phyloP scores from a whole-genome alignment of 2,329 filamentous ascomycete species.

The Talaromyces rugulosus region DNA sequence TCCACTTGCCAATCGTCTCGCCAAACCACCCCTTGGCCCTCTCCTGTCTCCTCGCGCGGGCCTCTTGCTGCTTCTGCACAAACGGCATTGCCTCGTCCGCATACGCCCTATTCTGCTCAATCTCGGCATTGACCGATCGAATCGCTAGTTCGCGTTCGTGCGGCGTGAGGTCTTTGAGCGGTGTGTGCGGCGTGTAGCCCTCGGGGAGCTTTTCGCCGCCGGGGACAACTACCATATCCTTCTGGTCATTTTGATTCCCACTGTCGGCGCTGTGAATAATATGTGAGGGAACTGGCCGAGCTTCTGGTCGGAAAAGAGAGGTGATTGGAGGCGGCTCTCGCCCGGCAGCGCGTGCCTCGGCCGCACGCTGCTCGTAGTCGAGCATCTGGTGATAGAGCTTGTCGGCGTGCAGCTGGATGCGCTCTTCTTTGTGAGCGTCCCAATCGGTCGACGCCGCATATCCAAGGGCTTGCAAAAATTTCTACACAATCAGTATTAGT shows the following conservation, averaged over 20 bases:
- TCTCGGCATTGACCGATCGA: constrained; percentile 32
- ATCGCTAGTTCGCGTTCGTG: constrained; percentile 45
- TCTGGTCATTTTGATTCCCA: neutral
- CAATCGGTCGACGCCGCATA: constrained; percentile 69
- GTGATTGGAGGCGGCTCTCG: constrained; percentile 39
- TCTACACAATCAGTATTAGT: constrained; percentile 41
- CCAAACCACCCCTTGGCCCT: constrained; percentile 40
- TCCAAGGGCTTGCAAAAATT: constrained; percentile 85
- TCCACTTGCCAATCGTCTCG: constrained; percentile 39
- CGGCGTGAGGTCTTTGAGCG: constrained; percentile 39
- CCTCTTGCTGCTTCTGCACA: constrained; percentile 34
- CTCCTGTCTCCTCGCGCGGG: constrained; percentile 34
- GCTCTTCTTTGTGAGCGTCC: constrained; percentile 67
- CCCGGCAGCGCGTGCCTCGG: constrained; percentile 49
- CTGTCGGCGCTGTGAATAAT: neutral
- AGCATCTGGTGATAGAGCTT: constrained; percentile 83
- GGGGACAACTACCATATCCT: constrained; percentile 28
- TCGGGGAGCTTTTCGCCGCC: constrained; percentile 32
- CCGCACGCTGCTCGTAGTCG: constrained; percentile 70
- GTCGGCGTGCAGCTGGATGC: constrained; percentile 95
- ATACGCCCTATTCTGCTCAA: constrained; percentile 35
- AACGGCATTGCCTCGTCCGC: constrained; percentile 31
- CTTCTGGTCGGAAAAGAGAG: constrained; percentile 41
- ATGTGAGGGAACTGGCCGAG: constrained; percentile 14
- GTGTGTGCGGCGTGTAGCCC: constrained; percentile 33